phyloP scores from a whole-genome alignment of 208 protist genomes.

The Trypanosoma boissoni region DNA sequence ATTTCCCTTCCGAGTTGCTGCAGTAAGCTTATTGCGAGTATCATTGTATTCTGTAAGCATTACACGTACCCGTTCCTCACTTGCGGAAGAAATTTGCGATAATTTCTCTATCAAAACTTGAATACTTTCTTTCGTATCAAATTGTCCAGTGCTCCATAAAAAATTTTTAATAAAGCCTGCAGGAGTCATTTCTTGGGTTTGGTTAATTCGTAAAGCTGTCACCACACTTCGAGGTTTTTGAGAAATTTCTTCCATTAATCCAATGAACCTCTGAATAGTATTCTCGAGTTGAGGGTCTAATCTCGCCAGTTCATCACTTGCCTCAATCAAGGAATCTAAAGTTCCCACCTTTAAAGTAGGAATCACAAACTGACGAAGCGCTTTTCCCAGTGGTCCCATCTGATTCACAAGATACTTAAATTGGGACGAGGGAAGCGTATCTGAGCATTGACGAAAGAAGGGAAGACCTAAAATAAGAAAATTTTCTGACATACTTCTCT shows the following conservation, averaged over 20 bases:
- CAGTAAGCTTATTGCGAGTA: slow-evolving; percentile 69
- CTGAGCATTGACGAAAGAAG: slow-evolving; percentile 61
- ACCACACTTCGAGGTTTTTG: slow-evolving; percentile 69
- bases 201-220: slow-evolving; percentile 81
- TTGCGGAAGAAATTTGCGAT: slow-evolving; percentile 50
- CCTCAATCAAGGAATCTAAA: slow-evolving; percentile 88
- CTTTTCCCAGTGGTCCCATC: slow-evolving; percentile 66
- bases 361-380: slow-evolving; percentile 75
- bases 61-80: slow-evolving; percentile 78
- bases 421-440: slow-evolving; percentile 62
- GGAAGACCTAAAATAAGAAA: slow-evolving; percentile 81
- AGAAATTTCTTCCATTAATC: slow-evolving; percentile 80
- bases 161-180: slow-evolving; percentile 87
- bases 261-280: slow-evolving; percentile 74
- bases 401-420: slow-evolving; percentile 65
- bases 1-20: slow-evolving; percentile 59
- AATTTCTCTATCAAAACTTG: slow-evolving; percentile 74
- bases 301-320: slow-evolving; percentile 85
- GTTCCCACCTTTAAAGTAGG: slow-evolving; percentile 82
- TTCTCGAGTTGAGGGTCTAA: slow-evolving; percentile 75
- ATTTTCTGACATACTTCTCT: slow-evolving; percentile 63
- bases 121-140: slow-evolving; percentile 82
- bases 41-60: slow-evolving; percentile 87
- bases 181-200: slow-evolving; percentile 81
- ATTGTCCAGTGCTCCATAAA: slow-evolving; percentile 78